Evolutionary conservation across 371 early-diverging fungal genomes (phyloP).

Genomic region (Rhizopus delemar): DNA sequence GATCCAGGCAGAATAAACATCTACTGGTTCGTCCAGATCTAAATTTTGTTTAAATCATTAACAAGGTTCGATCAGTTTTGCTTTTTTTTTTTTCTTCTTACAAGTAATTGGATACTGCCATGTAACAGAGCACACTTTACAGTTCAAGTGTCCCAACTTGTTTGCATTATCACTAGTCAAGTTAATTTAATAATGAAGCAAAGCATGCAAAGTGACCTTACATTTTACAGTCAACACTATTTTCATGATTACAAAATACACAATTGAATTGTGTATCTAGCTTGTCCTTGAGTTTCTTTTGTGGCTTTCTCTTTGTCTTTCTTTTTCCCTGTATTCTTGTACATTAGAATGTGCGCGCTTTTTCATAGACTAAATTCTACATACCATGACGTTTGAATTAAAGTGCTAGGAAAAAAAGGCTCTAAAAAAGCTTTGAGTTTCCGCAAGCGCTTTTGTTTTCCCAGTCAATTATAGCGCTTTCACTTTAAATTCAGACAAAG

Average conservation of each 20-base stretch:
- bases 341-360: too few species aligned
- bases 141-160: slow-evolving; percentile 67
- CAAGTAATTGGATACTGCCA: slow-evolving; percentile 71
- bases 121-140: slow-evolving; percentile 74
- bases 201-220: slow-evolving; percentile 32
- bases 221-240: slow-evolving; percentile 77
- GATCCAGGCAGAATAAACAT: slow-evolving; percentile 86
- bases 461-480: too few species aligned
- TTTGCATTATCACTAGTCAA: slow-evolving; percentile 41
- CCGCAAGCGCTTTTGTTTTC: too few species aligned
- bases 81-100: slow-evolving; percentile 24
- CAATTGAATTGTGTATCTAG: slow-evolving; percentile 86
- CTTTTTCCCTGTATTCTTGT: slow-evolving; percentile 74
- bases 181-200: not conserved
- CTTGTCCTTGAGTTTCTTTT: slow-evolving; percentile 66
- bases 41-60: not conserved
- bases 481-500: too few species aligned
- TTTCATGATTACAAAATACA: slow-evolving; percentile 90
- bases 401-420: too few species aligned
- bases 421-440: too few species aligned
- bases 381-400: not conserved
- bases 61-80: too few species aligned
- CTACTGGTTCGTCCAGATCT: slow-evolving; percentile 79
- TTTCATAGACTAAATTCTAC: too few species aligned
- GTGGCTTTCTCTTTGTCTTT: slow-evolving; percentile 78